These are phyloP conservation scores for Sporothrix brunneoviolacea DNA, from an alignment of 2,329 filamentous ascomycete genomes.

Conservation along the genomic window DNA sequence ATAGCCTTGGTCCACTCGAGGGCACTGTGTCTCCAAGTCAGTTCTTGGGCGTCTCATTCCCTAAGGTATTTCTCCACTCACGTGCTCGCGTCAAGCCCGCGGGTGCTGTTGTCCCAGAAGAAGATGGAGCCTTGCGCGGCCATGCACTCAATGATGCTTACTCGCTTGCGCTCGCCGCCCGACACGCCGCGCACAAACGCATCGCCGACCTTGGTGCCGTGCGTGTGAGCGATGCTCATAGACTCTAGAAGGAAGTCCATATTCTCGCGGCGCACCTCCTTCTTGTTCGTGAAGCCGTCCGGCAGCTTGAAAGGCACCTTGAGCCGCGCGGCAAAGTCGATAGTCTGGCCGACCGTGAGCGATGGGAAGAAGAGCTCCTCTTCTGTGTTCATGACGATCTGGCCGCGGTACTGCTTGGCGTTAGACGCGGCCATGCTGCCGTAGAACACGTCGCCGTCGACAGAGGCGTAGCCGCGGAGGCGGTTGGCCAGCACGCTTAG, in stretches of 20 bases:
- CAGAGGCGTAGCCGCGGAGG: slow-evolving; percentile 54
- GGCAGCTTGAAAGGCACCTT: slow-evolving; percentile 48
- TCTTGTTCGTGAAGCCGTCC: slow-evolving; percentile 32
- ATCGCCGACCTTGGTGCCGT: slow-evolving; percentile 61
- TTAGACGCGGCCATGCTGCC: slow-evolving; percentile 39
- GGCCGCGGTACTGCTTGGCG: slow-evolving; percentile 34
- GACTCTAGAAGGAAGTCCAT: slow-evolving; percentile 51
- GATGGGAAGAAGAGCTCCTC: slow-evolving; percentile 62
- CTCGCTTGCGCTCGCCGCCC: slow-evolving; percentile 54
- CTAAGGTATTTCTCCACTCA: too few relatives aligned
- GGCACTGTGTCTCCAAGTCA: too few relatives aligned
- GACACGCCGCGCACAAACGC: slow-evolving; percentile 53
- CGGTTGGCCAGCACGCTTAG: slow-evolving; percentile 63
- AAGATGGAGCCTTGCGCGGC: slow-evolving; percentile 52
- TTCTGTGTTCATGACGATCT: slow-evolving; percentile 57
- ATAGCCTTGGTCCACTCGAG: slow-evolving; percentile 59
- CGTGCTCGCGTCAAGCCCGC: slow-evolving; percentile 56
- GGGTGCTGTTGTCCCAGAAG: slow-evolving; percentile 67
- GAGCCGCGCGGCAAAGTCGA: slow-evolving; percentile 59
- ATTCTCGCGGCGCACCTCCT: slow-evolving; percentile 39
- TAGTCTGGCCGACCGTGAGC: slow-evolving; percentile 58
- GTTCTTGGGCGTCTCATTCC: too few relatives aligned
- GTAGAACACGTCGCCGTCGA: slow-evolving; percentile 60
- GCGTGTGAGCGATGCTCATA: slow-evolving; percentile 56
- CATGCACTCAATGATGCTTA: slow-evolving; percentile 67